Percentiles rank a stretch among this genome's conserved stretches.
Evolutionary conservation across 257 asterid genomes (phyloP).

Genomic region (Vinca minor): DNA sequence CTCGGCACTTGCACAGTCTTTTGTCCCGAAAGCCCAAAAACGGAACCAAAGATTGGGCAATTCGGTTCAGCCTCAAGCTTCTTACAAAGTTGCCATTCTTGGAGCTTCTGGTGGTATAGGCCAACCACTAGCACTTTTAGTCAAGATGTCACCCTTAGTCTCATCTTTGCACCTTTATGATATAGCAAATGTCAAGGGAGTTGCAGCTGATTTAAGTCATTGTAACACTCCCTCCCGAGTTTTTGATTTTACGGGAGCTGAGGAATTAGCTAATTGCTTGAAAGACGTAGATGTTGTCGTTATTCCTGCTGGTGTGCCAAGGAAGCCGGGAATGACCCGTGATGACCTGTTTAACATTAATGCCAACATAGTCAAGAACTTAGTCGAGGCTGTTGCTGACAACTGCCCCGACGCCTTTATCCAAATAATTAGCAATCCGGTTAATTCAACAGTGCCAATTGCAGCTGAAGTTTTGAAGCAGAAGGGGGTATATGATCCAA

Average conservation of each 20-base stretch:
- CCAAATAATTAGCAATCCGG: conserved; percentile 83
- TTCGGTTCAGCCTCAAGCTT: conserved; percentile 60
- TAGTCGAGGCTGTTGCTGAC: conserved; percentile 75
- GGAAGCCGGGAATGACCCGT: conserved; percentile 88
- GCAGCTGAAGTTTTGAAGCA: conserved; percentile 76
- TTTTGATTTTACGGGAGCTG: conserved; percentile 54
- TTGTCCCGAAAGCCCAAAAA: conserved; percentile 26
- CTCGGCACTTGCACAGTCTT: conserved; percentile 26
- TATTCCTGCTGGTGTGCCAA: conserved; percentile 82
- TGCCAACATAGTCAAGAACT: conserved; percentile 61
- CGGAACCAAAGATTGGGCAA: conserved; percentile 26
- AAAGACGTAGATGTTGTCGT: conserved; percentile 64
- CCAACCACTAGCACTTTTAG: conserved; percentile 67
- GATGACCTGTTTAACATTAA: conserved; percentile 82
- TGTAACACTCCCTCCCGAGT: conserved; percentile 82
- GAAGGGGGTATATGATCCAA: conserved; percentile 68
- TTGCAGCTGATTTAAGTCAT: conserved; percentile 82
- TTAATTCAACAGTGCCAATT: conserved; percentile 78
- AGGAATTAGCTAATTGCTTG: conserved; percentile 55
- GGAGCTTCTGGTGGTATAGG: conserved; percentile 90
- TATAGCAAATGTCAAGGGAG: conserved; percentile 79
- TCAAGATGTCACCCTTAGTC: conserved; percentile 88
- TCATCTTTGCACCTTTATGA: conserved; percentile 61
- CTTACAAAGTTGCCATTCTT: conserved; percentile 73
- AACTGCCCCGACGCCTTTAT: conserved; percentile 76